Evolutionary conservation across 768 basidiomycete species (phyloP), one percentile per base, ranked within the genome.

Genomic region (Terana coerulea): DNA sequence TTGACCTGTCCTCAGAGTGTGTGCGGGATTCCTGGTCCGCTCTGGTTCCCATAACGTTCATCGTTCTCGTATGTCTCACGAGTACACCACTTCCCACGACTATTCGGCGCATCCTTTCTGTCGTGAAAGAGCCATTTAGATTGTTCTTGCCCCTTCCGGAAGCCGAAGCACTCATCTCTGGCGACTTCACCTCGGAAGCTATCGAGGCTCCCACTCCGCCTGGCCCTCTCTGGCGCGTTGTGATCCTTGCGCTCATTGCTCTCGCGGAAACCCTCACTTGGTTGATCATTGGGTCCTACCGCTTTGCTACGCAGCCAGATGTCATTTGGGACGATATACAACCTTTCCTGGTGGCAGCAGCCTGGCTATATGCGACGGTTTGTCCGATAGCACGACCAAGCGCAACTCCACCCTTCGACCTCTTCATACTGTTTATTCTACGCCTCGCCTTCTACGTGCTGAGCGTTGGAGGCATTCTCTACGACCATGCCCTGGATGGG

Each of bases 311-410:
- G 33, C 64, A 74, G 19, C 51, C 61, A 0, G 57, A 58, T 25
- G 49, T 59, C 8, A 26, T 56, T 1, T 75, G 75, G 70, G 56
- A 49, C 12, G 72, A 67, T 15, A 51, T 74, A 2, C 69, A 69
- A 6, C 68, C 75, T 0, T 67, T 85, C 43, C 61, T 85, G 26
- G 59, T 79, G 22, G 79, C 81, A 0, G 54, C 68, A 0, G 69
- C 80, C 3, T 91, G 90, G 90, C 63, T 86, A 31, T 90, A 88
- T 58, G 80, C 84, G 0, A 64, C 79, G 19, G 58, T 75, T 17
- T 79, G 81, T 40, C 80, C 84, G 1, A 67, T 84, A 12, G 60
- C 75, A 25, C 69, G 70, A 33, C 80, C 83, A 0, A 69, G 72
- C 5, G 66, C 77, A 0, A 91, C 86, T 0, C 74, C 77, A 1